Base-by-base conservation (phyloP, 805 yeast species). In the Candida chilensis region DNA sequence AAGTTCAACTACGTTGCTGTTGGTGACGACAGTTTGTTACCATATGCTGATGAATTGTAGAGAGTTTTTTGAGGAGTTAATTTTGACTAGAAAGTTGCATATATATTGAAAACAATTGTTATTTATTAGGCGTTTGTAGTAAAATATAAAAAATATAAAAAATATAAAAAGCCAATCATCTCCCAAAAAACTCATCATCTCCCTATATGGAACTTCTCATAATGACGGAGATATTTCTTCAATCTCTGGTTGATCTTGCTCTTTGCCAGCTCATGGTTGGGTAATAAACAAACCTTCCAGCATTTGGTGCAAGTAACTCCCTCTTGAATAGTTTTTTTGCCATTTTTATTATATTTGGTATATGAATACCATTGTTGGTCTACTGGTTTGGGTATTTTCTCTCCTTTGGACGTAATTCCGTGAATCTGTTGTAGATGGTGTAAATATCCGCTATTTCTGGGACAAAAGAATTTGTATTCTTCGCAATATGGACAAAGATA, bases 31-130 rank as follows among this genome's bases (percentile, higher is more conserved):
- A 79, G 77, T 52, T 76, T 74, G 42, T 75, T 90, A 64, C 96
- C 98, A 50, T 82, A 68, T 58, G 79, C 81, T 48, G 87, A 82
- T 58, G 96, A 92, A 67, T 78, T 90, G 62, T 83, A 81, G 43
- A 22, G n/a, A n/a, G n/a, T n/a, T n/a, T n/a, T n/a, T n/a, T n/a
- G n/a, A n/a, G n/a, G n/a, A n/a, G n/a, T n/a, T n/a, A n/a, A n/a
- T n/a, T n/a, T n/a, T n/a, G n/a, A n/a, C n/a, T n/a, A n/a, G n/a
- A n/a, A n/a, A n/a, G n/a, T n/a, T n/a, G n/a, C n/a, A n/a, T n/a
- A n/a, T n/a, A n/a, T n/a, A n/a, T n/a, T n/a, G n/a, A n/a, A n/a
- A n/a, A n/a, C n/a, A n/a, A n/a, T n/a, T n/a, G n/a, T n/a, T n/a
- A n/a, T n/a, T n/a, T n/a, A n/a, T n/a, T n/a, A n/a, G n/a, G n/a